Evolutionary conservation across 345 rosid species (phyloP).

Genomic region (Lumnitzera littorea): DNA sequence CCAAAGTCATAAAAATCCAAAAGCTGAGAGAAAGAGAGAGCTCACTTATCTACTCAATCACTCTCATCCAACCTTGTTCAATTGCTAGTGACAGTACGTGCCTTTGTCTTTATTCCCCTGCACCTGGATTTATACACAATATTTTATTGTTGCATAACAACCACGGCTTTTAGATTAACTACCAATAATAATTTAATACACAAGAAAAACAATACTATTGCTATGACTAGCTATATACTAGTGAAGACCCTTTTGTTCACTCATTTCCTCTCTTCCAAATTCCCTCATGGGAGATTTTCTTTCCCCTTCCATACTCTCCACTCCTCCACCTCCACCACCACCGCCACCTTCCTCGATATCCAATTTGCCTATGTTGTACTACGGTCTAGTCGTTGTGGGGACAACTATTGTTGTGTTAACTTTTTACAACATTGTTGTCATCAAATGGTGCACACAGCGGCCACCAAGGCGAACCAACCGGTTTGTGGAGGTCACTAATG

Average conservation of each 20-base stretch:
- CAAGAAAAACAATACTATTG: background rate
- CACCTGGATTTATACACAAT: background rate
- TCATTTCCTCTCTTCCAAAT: background rate
- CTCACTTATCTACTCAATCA: background rate
- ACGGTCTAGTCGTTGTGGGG: slow-evolving; percentile 32
- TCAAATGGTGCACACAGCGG: slow-evolving; percentile 28
- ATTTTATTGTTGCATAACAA: slow-evolving; percentile 5
- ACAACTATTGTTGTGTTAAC: slow-evolving; percentile 21
- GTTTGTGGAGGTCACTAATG: slow-evolving; percentile 10
- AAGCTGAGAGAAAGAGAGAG: no score
- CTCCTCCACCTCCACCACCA: background rate
- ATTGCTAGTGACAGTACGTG: slow-evolving; percentile 5
- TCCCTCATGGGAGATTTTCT: slow-evolving; percentile 15
- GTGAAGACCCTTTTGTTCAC: background rate
- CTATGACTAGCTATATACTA: background rate
- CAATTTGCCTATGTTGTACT: slow-evolving; percentile 37
- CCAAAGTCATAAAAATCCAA: no score
- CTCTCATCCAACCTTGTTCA: background rate
- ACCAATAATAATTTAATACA: background rate
- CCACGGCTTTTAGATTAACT: slow-evolving; percentile 24
- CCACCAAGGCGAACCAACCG: background rate
- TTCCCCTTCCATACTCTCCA: background rate
- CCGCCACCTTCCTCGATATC: slow-evolving; percentile 13
- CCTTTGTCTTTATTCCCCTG: slow-evolving; percentile 12
- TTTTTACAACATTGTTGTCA: slow-evolving; percentile 25